phyloP scores from a whole-genome alignment of 371 early-diverging fungal species.

The Mortierella sp. region DNA sequence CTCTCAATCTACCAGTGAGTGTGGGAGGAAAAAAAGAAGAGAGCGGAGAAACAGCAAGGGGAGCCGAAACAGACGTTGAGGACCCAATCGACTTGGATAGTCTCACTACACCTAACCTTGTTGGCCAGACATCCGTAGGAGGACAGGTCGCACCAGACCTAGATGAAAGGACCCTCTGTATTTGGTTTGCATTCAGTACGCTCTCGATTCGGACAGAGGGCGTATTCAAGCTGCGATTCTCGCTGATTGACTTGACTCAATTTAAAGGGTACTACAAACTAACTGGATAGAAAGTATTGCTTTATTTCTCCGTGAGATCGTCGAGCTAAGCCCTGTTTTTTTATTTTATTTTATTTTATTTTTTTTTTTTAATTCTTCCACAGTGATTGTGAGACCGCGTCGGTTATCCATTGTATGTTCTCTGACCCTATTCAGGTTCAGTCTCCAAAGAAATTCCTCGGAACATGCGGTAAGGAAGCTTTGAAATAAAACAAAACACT shows the following conservation, averaged over 20 bases:
- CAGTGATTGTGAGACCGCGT: not conserved
- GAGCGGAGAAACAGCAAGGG: not conserved
- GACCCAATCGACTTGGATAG: constrained; percentile 22
- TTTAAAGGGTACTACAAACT: constrained; percentile 17
- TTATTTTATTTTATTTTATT: not conserved
- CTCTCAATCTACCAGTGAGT: not conserved
- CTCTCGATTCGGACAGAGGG: constrained; percentile 92
- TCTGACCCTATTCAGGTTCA: constrained; percentile 45
- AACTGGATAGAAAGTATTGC: no score
- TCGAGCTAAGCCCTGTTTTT: not conserved
- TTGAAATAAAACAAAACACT: not conserved
- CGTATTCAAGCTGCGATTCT: constrained; percentile 83
- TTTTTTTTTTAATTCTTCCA: no score
- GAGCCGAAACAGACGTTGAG: not conserved
- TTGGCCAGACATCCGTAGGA: constrained; percentile 34
- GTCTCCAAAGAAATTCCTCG: constrained; percentile 39
- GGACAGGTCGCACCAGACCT: constrained; percentile 38
- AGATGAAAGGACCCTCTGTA: constrained; percentile 14
- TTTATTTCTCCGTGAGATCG: not conserved
- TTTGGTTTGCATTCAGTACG: constrained; percentile 77
- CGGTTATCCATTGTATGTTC: constrained; percentile 14
- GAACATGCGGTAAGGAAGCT: constrained; percentile 28
- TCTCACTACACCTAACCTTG: constrained; percentile 36
- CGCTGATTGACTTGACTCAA: constrained; percentile 55
- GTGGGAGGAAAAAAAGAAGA: not conserved